Conservation (phyloP, 2,329 filamentous ascomycete genomes). For the Pseudogymnoascus sp. region DNA sequence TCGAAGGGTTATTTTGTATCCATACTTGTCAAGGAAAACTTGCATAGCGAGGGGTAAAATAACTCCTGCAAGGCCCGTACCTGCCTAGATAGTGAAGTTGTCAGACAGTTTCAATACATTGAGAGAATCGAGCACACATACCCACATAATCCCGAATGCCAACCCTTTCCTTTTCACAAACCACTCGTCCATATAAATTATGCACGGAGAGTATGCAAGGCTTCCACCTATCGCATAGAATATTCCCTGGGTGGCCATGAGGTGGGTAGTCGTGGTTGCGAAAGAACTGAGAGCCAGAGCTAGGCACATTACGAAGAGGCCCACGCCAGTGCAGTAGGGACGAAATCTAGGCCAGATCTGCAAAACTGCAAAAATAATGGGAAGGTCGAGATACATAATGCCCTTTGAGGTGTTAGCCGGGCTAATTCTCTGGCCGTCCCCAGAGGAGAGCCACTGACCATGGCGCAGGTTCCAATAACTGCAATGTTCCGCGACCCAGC, state of each 20-base stretch:
- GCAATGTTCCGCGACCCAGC: slow-evolving; percentile 44
- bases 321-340: slow-evolving; percentile 31
- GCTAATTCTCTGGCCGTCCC: slow-evolving; percentile 8
- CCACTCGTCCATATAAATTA: slow-evolving; percentile 55
- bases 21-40: slow-evolving; percentile 40
- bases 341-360: slow-evolving; percentile 32
- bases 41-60: slow-evolving; percentile 46
- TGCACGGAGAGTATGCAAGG: slow-evolving; percentile 47
- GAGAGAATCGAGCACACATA: slow-evolving; percentile 23
- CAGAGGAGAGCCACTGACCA: slow-evolving; percentile 39
- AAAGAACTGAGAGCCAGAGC: slow-evolving; percentile 48
- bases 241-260: slow-evolving; percentile 54
- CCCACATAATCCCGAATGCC: slow-evolving; percentile 58
- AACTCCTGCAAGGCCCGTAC: slow-evolving; percentile 44
- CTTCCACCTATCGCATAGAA: slow-evolving; percentile 51
- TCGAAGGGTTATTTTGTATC: slow-evolving; percentile 45
- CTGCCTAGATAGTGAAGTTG: slow-evolving; percentile 19
- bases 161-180: slow-evolving; percentile 50
- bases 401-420: slow-evolving; percentile 28
- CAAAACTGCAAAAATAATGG: slow-evolving; percentile 40
- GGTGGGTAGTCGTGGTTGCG: slow-evolving; percentile 41
- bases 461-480: slow-evolving; percentile 50
- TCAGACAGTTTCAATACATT: slow-evolving; percentile 14
- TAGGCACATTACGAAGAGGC: slow-evolving; percentile 31
- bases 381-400: slow-evolving; percentile 47